Evolutionary conservation across 192 early-diverging fungal genomes (phyloP).

Genomic region (Coemansia sp.): DNA sequence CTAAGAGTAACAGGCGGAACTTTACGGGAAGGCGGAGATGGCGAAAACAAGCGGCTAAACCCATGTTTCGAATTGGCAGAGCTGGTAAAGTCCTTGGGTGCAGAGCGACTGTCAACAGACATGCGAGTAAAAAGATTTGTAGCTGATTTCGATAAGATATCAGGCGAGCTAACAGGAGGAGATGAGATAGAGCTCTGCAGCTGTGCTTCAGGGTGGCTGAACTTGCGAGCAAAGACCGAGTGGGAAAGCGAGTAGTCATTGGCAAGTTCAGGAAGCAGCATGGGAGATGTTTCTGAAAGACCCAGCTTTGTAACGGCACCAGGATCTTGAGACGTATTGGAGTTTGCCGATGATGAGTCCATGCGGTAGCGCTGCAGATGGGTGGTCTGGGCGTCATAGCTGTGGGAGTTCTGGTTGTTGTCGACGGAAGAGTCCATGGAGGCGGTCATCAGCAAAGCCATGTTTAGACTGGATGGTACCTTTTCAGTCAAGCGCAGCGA

Average conservation of each 20-base stretch:
- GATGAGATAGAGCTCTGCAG: slow-evolving; percentile 11
- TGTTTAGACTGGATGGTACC: slow-evolving; percentile 8
- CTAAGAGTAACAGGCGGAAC: background rate
- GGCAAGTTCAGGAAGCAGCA: background rate
- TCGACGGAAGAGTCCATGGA: background rate
- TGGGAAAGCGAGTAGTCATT: background rate
- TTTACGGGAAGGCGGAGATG: slow-evolving; percentile 25
- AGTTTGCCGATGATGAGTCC: background rate
- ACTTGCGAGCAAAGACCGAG: slow-evolving; percentile 33
- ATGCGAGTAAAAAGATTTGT: slow-evolving; percentile 28
- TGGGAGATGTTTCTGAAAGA: background rate
- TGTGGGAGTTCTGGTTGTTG: background rate
- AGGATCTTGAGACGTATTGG: background rate
- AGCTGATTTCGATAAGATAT: slow-evolving; percentile 36
- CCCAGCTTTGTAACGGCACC: background rate
- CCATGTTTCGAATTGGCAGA: slow-evolving; percentile 21
- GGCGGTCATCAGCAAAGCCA: slow-evolving; percentile 3
- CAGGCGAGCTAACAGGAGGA: slow-evolving; percentile 23
- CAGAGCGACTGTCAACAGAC: slow-evolving; percentile 21
- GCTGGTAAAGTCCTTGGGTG: slow-evolving; percentile 1
- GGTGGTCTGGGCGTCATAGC: slow-evolving; percentile 9
- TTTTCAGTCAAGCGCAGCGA: slow-evolving; percentile 1
- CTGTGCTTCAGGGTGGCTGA: slow-evolving; percentile 38
- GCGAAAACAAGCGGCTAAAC: slow-evolving; percentile 34
- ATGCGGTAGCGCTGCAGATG: slow-evolving; percentile 32